Conservation (phyloP, 2,329 filamentous ascomycete species). For the Neophaeococcomyces aloes region DNA sequence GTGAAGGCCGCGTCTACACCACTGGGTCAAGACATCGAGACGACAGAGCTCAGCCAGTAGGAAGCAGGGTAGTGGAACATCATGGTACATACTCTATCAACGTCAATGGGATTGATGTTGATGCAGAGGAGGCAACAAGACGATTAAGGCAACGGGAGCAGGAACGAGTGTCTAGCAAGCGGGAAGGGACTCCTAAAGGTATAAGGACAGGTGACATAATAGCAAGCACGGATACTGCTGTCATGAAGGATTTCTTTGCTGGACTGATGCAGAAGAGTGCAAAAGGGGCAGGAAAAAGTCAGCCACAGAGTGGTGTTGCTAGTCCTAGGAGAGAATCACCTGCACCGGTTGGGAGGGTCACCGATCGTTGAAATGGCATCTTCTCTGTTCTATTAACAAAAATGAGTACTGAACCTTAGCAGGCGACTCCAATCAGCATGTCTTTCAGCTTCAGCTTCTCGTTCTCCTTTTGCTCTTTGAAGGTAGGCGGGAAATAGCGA, state of each 20-base stretch:
- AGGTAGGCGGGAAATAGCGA: too few species aligned
- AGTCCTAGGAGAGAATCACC: slow-evolving; percentile 4
- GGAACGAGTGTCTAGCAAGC: slow-evolving; percentile 8
- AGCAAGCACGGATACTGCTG: neutral
- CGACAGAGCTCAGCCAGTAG: slow-evolving; percentile 1
- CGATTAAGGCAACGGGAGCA: slow-evolving; percentile 17
- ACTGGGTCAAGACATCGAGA: slow-evolving; percentile 1
- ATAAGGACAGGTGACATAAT: neutral
- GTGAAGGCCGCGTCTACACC: slow-evolving; percentile 1
- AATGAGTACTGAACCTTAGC: too few species aligned
- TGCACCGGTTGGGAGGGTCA: neutral
- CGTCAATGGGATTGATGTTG: slow-evolving; percentile 92
- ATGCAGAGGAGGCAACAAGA: slow-evolving; percentile 61
- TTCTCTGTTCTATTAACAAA: too few species aligned
- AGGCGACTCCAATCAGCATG: too few species aligned
- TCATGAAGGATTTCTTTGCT: slow-evolving; percentile 7
- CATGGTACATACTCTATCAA: slow-evolving; percentile 96
- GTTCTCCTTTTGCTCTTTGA: too few species aligned
- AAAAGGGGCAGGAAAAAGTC: neutral
- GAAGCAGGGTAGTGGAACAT: slow-evolving; percentile 54
- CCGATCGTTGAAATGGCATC: neutral
- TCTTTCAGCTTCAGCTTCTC: too few species aligned
- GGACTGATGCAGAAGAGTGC: slow-evolving; percentile 4
- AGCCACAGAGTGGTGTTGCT: slow-evolving; percentile 2
- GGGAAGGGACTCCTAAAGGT: slow-evolving; percentile 4